Percentiles rank a stretch among this genome's conserved stretches.
Evolutionary conservation across 2,329 filamentous ascomycete species (phyloP).

Genomic region (Phialophora verrucosa): DNA sequence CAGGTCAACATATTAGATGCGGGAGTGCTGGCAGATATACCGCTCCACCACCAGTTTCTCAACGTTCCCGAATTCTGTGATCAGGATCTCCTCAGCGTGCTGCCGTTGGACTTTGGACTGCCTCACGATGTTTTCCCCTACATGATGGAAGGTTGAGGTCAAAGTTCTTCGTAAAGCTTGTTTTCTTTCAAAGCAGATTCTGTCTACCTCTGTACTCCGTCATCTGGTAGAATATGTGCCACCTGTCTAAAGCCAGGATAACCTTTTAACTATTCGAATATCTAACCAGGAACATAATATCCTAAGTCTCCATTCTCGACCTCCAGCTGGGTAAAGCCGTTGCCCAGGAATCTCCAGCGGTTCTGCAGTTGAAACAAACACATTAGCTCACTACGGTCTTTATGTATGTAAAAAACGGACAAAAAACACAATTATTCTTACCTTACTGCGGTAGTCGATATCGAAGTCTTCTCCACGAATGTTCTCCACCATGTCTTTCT

Average conservation of each 20-base stretch:
- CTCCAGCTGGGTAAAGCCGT: conserved; percentile 51
- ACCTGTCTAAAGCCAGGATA: too few species aligned
- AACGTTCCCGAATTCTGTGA: conserved; percentile 19
- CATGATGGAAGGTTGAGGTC: background rate
- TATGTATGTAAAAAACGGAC: too few species aligned
- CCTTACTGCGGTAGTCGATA: conserved; percentile 50
- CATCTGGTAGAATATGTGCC: too few species aligned
- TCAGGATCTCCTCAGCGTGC: conserved; percentile 10
- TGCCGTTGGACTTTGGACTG: conserved; percentile 16
- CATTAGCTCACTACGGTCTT: too few species aligned
- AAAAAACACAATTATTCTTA: background rate
- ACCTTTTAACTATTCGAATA: too few species aligned
- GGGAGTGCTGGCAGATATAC: conserved; percentile 1
- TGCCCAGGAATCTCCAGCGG: conserved; percentile 57
- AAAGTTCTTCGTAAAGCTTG: too few species aligned
- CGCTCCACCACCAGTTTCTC: conserved; percentile 18
- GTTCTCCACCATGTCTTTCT: conserved; percentile 29
- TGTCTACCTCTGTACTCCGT: too few species aligned
- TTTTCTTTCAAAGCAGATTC: too few species aligned
- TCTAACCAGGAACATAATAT: conserved; percentile 19
- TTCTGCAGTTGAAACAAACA: conserved; percentile 41
- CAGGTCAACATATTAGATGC: background rate
- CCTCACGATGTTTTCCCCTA: conserved; percentile 9
- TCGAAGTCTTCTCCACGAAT: conserved; percentile 56
- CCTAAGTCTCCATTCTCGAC: conserved; percentile 35